Evolutionary conservation across 73 alveolate genomes (phyloP), one percentile per base, ranked within the genome.

Genomic region (Symbiodinium pilosum): DNA sequence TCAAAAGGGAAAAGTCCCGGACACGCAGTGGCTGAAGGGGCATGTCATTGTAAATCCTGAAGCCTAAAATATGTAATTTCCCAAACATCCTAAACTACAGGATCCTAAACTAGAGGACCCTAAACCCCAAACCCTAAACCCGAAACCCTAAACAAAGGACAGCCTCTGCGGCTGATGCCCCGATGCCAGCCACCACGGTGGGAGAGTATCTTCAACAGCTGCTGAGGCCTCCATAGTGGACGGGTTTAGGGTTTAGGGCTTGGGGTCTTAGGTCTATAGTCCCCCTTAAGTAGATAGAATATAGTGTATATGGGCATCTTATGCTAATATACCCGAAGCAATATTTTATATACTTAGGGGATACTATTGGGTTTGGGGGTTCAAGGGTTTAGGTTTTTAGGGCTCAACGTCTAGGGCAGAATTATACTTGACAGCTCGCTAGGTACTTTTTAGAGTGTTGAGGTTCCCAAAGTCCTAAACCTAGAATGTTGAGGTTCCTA

Each of bases 201-300:
- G 97, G 97, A 1, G 97, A 91, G 51, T 91, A 91, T 77, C 52
- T 91, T 47, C 88, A 91, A 34, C 97, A 91, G 68, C 88, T 91
- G 40, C 43, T 91, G 56, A 91, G 97, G 97, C 11, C 51, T 47
- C 40, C 7, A 1, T 42, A 26, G n/a, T n/a, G n/a, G n/a, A n/a
- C n/a, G n/a, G n/a, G n/a, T n/a, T n/a, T n/a, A n/a, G n/a, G n/a
- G n/a, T n/a, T n/a, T n/a, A 16, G 9, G 41, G 41, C 4, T 28
- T 68, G 42, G 21, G 34, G 83, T 4, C 4, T 7, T 64, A 12
- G 28, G 40, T 28, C 41, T 68, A 20, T 24, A 2, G 34, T 39
- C 21, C 21, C 14, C 41, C 83, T n/a, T 28, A 68, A 16, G 21
- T 24, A 68, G 30, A 34, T 39, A 5, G 9, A 34, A 28, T 68